phyloP scores from a whole-genome alignment of 2,329 filamentous ascomycete species.

The Fusarium sp. region DNA sequence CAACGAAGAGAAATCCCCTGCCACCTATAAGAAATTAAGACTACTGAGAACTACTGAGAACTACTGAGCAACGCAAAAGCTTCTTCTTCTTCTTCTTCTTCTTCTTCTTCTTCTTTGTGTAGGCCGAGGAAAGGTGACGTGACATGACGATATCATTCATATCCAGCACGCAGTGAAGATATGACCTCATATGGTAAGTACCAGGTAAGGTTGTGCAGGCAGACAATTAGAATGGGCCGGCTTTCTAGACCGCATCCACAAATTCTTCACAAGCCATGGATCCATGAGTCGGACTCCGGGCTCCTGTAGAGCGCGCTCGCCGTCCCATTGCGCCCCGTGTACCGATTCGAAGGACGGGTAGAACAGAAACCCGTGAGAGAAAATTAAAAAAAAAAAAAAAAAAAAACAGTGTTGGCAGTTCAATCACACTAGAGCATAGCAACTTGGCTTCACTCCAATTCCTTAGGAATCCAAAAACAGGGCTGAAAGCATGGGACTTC shows the following conservation, averaged over 20 bases:
- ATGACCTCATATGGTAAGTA: constrained; percentile 34
- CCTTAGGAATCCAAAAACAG: neutral
- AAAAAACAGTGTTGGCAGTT: neutral
- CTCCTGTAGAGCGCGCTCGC: constrained; percentile 8
- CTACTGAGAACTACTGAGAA: too few relatives aligned
- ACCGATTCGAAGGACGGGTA: constrained; percentile 4
- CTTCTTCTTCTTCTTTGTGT: too few relatives aligned
- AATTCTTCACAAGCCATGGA: too few relatives aligned
- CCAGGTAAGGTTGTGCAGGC: neutral
- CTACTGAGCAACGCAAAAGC: too few relatives aligned
- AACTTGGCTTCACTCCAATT: too few relatives aligned
- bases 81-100: too few relatives aligned
- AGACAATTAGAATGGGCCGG: neutral
- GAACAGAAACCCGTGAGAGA: neutral
- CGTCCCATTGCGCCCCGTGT: constrained; percentile 8
- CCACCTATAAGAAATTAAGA: too few relatives aligned
- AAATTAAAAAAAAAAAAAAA: neutral
- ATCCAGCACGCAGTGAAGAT: neutral
- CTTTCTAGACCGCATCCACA: too few relatives aligned
- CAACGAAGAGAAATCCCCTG: too few relatives aligned
- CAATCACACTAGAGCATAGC: neutral
- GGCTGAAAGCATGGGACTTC: constrained; percentile 1
- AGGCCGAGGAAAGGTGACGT: neutral
- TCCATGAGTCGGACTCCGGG: constrained; percentile 14
- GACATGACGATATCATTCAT: constrained; percentile 11